Evolutionary conservation across 2,329 filamentous ascomycete genomes (phyloP).

Genomic region (Nigrospora sphaerica): DNA sequence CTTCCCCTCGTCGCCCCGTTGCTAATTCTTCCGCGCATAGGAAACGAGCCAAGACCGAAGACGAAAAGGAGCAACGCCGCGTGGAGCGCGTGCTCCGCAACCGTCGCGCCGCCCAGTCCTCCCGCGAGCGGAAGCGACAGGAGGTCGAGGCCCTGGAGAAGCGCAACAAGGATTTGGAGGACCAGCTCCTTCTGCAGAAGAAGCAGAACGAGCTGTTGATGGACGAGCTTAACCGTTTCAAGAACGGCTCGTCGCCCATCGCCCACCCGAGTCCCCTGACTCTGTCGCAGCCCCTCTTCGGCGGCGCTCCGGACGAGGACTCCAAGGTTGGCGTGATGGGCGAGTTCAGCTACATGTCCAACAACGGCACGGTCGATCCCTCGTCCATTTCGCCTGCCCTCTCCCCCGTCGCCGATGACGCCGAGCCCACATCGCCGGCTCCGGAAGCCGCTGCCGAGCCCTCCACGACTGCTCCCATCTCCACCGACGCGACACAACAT

Average conservation of each 20-base stretch:
- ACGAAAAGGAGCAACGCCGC: conserved; percentile 96
- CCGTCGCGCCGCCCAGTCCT: conserved; percentile 92
- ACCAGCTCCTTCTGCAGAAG: conserved; percentile 53
- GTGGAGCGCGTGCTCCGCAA: conserved; percentile 97
- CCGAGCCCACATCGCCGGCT: conserved; percentile 20
- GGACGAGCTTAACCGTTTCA: conserved; percentile 42
- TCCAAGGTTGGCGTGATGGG: conserved; percentile 30
- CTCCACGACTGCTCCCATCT: conserved; percentile 28
- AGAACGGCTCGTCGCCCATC: conserved; percentile 31
- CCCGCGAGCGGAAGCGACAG: conserved; percentile 81
- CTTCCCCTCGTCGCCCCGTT: background rate
- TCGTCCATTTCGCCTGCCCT: conserved; percentile 54
- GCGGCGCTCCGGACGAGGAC: conserved; percentile 21
- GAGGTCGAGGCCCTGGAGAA: conserved; percentile 82
- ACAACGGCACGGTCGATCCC: conserved; percentile 50
- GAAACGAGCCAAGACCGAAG: conserved; percentile 97
- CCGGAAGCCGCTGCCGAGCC: conserved; percentile 13
- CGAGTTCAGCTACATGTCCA: conserved; percentile 32
- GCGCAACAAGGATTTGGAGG: conserved; percentile 65
- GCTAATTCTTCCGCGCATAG: conserved; percentile 33
- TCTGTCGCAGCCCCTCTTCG: conserved; percentile 52
- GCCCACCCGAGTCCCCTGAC: conserved; percentile 43
- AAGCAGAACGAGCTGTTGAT: conserved; percentile 41
- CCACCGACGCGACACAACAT: conserved; percentile 98
- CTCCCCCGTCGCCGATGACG: conserved; percentile 43